Conservation (phyloP, 441 rosid species). For the Gossypium davidsonii region DNA sequence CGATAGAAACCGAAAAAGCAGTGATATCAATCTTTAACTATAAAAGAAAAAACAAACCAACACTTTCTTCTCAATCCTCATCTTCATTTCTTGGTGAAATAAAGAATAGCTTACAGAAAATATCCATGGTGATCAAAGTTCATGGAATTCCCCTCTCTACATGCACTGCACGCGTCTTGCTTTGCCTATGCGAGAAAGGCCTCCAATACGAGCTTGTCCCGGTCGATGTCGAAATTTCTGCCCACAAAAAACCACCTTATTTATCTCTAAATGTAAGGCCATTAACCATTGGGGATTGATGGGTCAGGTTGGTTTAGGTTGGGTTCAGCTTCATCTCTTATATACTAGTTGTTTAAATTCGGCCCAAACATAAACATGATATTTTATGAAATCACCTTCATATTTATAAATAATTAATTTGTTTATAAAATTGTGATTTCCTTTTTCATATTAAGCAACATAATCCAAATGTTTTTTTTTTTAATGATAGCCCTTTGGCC, state of each 20-base stretch:
- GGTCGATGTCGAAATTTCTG: conserved; percentile 2
- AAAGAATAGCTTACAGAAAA: not conserved
- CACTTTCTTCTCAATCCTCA: not conserved
- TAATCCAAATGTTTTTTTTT: not conserved
- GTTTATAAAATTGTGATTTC: too few species aligned
- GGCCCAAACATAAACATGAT: not conserved
- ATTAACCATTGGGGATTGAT: not conserved
- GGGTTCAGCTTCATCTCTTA: too few species aligned
- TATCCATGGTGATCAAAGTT: not conserved
- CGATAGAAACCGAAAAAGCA: not conserved
- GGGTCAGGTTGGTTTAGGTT: too few species aligned
- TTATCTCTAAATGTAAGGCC: conserved; percentile 22
- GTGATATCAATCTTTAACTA: not conserved
- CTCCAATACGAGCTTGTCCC: conserved; percentile 14
- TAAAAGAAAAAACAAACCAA: not conserved
- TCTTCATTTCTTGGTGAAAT: not conserved
- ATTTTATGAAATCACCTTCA: too few species aligned
- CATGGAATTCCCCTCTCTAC: not conserved
- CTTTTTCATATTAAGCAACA: not conserved
- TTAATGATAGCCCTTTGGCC: conserved; percentile 21
- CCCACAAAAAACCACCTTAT: conserved; percentile 22
- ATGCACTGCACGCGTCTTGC: not conserved
- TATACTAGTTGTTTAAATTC: not conserved
- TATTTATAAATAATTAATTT: too few species aligned
- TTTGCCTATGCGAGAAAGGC: not conserved